Evolutionary conservation across 176 grass and related monocot species (phyloP).

Genomic region (Chloris gayana): DNA sequence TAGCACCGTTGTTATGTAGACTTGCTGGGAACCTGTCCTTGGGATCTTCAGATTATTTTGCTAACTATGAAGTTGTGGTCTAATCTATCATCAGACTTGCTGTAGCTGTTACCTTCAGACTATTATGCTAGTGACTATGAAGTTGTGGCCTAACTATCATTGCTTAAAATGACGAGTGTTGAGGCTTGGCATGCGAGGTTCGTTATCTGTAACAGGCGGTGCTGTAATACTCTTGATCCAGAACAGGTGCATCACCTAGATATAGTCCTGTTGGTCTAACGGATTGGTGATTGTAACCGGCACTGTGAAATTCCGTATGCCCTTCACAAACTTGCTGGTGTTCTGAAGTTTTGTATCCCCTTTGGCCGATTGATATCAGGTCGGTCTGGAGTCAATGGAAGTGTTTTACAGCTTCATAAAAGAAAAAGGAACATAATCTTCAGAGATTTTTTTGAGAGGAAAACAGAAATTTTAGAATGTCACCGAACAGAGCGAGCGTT

Average conservation of each 20-base stretch:
- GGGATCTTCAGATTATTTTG: not conserved
- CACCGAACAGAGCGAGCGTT: too few relatives aligned
- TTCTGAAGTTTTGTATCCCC: too few relatives aligned
- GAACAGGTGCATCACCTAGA: not conserved
- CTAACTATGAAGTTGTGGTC: too few relatives aligned
- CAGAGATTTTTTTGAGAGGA: too few relatives aligned
- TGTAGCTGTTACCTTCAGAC: not conserved
- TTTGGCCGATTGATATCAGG: too few relatives aligned
- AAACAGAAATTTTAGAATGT: too few relatives aligned
- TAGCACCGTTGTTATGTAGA: not conserved
- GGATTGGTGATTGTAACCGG: not conserved
- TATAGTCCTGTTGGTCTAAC: not conserved
- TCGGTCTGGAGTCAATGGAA: too few relatives aligned
- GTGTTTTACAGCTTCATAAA: too few relatives aligned
- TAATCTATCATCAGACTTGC: not conserved
- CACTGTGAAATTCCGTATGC: not conserved
- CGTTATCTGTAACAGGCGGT: not conserved
- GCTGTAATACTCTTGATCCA: not conserved
- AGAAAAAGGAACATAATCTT: too few relatives aligned
- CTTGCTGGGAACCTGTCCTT: too few relatives aligned
- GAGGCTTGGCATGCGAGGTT: not conserved
- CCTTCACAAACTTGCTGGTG: too few relatives aligned
- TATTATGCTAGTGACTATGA: not conserved
- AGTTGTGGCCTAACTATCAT: too few relatives aligned
- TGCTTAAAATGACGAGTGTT: not conserved